Conservation (phyloP, 2,329 filamentous ascomycete species). For the Diaporthe humulicola region DNA sequence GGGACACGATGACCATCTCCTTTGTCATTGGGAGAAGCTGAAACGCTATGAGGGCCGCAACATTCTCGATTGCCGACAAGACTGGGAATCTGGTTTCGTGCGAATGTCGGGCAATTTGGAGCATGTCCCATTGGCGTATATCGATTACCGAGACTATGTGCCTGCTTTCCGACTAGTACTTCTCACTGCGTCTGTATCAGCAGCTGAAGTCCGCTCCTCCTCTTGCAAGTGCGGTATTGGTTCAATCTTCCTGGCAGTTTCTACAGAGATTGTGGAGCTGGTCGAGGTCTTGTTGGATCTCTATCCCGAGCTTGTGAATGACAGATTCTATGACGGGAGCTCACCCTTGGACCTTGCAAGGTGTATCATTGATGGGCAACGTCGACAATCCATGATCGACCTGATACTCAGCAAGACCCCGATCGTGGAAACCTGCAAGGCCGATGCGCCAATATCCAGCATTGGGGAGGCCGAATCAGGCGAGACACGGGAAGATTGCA, state of each 20-base stretch:
- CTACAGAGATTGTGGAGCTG: not conserved
- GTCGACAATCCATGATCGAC: not conserved
- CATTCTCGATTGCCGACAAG: not conserved
- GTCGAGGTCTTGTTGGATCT: not conserved
- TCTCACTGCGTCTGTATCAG: not conserved
- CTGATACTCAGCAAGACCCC: not conserved
- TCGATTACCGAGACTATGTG: no score
- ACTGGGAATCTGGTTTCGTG: no score
- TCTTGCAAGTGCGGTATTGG: not conserved
- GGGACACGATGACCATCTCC: no score
- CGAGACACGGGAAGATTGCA: not conserved
- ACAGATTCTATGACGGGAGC: not conserved
- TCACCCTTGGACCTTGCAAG: not conserved
- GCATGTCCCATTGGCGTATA: no score
- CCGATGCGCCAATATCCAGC: not conserved
- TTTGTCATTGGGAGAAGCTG: not conserved
- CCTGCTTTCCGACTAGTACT: not conserved
- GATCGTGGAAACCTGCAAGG: not conserved
- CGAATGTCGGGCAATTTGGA: no score
- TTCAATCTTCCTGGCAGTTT: not conserved
- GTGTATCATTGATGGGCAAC: not conserved
- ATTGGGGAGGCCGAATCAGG: not conserved
- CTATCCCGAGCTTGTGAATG: not conserved
- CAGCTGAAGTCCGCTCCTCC: not conserved
- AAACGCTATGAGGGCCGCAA: not conserved